Evolutionary conservation across 2,329 filamentous ascomycete genomes (phyloP), one percentile per base, ranked within the genome.

Genomic region (Aspergillus intermedius): DNA sequence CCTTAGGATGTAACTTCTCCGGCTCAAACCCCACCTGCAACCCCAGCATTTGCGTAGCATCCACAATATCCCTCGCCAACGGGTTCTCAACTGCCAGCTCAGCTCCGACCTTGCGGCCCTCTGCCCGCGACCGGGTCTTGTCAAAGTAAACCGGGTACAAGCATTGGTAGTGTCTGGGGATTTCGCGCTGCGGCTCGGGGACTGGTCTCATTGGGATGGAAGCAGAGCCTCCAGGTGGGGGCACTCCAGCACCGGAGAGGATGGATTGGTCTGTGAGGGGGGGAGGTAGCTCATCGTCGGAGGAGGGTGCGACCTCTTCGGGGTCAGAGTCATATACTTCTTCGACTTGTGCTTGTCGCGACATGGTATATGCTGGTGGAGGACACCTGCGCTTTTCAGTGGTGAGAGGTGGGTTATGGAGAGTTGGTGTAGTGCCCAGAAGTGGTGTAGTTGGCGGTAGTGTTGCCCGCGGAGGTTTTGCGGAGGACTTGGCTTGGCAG

Each of bases 101-200:
- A 46, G 77, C 72, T 45, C 82, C 74, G 7, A 97, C 91, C 59
- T 91, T 85, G 13, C 93, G 82, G 34, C 93, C 93, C 62, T 94
- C 79, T 49, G 84, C 82, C 49, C 91, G 83, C 44, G 69, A 62
- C 34, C 70, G 61, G 21, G 76, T 75, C 55, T 78, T 79, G 77
- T 96, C 91, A 64, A 98, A 98, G 78, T 98, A 98, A 51, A 97
- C 75, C 0, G 93, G 91, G 74, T 98, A 98, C 22, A 98, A 78
- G 71, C 88, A 91, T 69, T 93, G 87, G 75, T 84, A 95, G 70
- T 82, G 75, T 64, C 86, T 87, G 69, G 88, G 76, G 50, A 75
- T 75, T 53, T 82, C 77, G 50, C 74, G 75, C 58, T 75, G 70
- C 50, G 71, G 72, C 58, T 67, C 73, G 45, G 69, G 71, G 39